Evolutionary conservation across 192 early-diverging fungal genomes (phyloP).

Genomic region (Coemansia sp.): DNA sequence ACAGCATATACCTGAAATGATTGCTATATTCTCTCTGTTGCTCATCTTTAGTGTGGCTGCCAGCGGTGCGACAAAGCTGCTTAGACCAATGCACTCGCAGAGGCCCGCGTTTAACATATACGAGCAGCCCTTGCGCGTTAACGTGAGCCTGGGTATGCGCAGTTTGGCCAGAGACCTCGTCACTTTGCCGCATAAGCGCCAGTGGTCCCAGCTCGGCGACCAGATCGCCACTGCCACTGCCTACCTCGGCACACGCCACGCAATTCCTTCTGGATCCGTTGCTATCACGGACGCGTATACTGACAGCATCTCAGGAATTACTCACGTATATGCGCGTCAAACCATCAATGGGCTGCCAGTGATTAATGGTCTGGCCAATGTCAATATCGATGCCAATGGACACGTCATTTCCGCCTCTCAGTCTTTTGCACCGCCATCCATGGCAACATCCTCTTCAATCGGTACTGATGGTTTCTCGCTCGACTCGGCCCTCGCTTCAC

Average conservation of each 20-base stretch:
- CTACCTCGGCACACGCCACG: slow-evolving; percentile 18
- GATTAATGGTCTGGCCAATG: slow-evolving; percentile 82
- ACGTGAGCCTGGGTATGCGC: neutral
- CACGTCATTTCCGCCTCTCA: slow-evolving; percentile 75
- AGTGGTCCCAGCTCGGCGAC: neutral
- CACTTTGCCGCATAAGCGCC: neutral
- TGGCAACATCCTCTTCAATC: neutral
- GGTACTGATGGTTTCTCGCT: neutral
- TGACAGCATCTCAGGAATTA: slow-evolving; percentile 72
- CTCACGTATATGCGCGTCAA: slow-evolving; percentile 89
- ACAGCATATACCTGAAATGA: neutral
- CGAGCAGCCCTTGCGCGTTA: slow-evolving; percentile 10
- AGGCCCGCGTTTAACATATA: slow-evolving; percentile 3
- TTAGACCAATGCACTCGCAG: neutral
- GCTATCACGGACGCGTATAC: slow-evolving; percentile 71
- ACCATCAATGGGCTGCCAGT: slow-evolving; percentile 70
- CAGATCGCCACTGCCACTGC: slow-evolving; percentile 11
- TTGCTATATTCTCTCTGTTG: neutral
- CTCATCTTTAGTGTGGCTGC: neutral
- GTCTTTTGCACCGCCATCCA: slow-evolving; percentile 58
- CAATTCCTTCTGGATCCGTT: slow-evolving; percentile 18
- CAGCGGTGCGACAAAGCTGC: neutral
- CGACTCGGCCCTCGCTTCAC: slow-evolving; percentile 8
- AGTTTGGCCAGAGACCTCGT: neutral
- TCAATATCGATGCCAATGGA: slow-evolving; percentile 74